Base-by-base conservation (phyloP, 148 eudicot species). In the Camellia sinensis region DNA sequence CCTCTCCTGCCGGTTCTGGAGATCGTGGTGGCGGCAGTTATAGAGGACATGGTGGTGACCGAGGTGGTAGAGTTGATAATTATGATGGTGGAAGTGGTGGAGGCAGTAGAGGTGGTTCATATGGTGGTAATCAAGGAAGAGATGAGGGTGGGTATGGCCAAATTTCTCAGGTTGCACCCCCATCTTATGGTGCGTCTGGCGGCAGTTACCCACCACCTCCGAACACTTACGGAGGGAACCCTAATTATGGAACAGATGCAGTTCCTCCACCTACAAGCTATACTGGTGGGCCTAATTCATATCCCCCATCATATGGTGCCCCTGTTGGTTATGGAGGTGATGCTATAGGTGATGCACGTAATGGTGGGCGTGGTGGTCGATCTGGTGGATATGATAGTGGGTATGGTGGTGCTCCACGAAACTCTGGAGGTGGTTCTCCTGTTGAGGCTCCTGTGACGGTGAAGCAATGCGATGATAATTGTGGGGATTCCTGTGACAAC, bases 261-360 rank as follows among this genome's bases (percentile, higher is more conserved):
- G 97, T 95, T 82, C 97, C 97, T 67, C 98, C 98, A 18, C 97
- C 97, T 48, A 73, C 91, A 59, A 92, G 94, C 84, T 93, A 93
- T 72, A 86, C 89, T 79, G 93, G 90, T 74, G 98, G 92, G 9
- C 88, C 96, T 79, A 85, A 88, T 67, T 90, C 96, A 22, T 89
- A 85, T 73, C 97, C 94, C 37, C 93, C 96, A 71, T 88, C 98
- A 65, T 95, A 91, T 85, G 91, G 92, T 77, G 90, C 84, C 59
- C 91, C 91, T 78, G 82, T 48, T 82, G 90, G 90, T 43, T 92
- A 94, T 85, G 95, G 89, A 69, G 91, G 90, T 68, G 91, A 91
- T 85, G 67, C 81, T 60, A 44, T 60, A 43, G 88, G 80, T 79
- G 90, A 83, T 72, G 84, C 73, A 60, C 91, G 90, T 69, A 90